Evolutionary conservation across 305 asterid species (phyloP).

Genomic region (Euphrasia arctica): DNA sequence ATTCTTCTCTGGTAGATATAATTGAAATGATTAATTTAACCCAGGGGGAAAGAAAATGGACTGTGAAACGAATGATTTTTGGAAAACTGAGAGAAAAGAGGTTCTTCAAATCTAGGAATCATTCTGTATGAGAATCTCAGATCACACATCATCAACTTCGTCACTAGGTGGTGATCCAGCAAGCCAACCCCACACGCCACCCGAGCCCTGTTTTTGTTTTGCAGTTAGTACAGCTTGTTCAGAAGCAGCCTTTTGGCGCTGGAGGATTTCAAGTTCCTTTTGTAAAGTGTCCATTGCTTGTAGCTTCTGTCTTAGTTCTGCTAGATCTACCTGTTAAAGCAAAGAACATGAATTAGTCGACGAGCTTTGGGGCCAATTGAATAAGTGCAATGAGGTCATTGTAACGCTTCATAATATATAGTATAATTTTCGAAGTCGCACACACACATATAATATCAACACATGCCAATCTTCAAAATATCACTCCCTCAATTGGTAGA

Average conservation of each 20-base stretch:
- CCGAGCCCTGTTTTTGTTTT: constrained; percentile 66
- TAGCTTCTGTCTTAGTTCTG: constrained; percentile 92
- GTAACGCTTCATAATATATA: neutral
- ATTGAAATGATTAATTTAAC: constrained; percentile 34
- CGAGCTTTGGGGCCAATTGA: neutral
- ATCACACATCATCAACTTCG: constrained; percentile 39
- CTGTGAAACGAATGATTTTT: constrained; percentile 20
- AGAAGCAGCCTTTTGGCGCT: constrained; percentile 91
- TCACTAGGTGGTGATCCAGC: constrained; percentile 68
- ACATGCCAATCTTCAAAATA: neutral
- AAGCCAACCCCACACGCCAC: constrained; percentile 99
- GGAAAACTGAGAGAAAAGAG: constrained; percentile 1
- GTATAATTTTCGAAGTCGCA: neutral
- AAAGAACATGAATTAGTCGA: constrained; percentile 25
- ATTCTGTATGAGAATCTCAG: constrained; percentile 21
- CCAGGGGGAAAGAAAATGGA: constrained; percentile 30
- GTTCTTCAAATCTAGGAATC: constrained; percentile 2
- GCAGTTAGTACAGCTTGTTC: constrained; percentile 82
- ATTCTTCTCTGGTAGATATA: constrained; percentile 6
- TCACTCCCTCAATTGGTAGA: neutral
- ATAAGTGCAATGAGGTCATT: neutral
- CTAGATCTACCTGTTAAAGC: constrained; percentile 81
- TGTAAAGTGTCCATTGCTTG: constrained; percentile 75
- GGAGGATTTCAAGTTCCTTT: constrained; percentile 94
- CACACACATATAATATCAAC: neutral